Conservation (phyloP, 2,329 filamentous ascomycete genomes). For the Colletotrichum musicola region DNA sequence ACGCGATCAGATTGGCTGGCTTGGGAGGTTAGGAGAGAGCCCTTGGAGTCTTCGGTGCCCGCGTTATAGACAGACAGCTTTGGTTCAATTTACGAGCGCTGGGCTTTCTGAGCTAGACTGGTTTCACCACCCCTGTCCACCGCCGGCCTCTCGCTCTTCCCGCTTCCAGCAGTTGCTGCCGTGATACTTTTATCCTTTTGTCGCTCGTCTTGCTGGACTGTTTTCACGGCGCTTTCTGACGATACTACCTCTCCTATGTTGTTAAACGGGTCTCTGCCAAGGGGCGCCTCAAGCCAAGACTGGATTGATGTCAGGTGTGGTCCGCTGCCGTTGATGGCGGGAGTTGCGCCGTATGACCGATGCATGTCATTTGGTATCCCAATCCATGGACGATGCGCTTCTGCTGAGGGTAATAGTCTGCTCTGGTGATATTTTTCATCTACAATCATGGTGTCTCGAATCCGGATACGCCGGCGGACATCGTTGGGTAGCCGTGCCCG, state of each 20-base stretch:
- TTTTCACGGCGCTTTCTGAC: not conserved
- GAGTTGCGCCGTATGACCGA: too few species aligned
- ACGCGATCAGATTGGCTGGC: conserved; percentile 98
- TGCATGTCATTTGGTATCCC: accelerated
- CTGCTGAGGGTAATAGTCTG: too few species aligned
- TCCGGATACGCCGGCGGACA: too few species aligned
- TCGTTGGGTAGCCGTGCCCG: too few species aligned
- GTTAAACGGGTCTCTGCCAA: too few species aligned
- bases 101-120: not conserved
- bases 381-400: too few species aligned
- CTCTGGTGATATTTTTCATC: too few species aligned
- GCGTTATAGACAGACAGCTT: conserved; percentile 60
- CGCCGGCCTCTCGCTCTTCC: not conserved
- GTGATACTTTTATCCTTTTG: not conserved
- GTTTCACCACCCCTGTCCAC: not conserved
- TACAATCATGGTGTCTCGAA: too few species aligned
- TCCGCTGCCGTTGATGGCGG: too few species aligned
- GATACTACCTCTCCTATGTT: not conserved
- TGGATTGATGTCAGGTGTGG: too few species aligned
- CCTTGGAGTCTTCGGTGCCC: conserved; percentile 74
- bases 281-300: too few species aligned
- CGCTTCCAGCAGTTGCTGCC: not conserved
- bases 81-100: not conserved
- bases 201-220: not conserved
- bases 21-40: conserved; percentile 84